Base-by-base conservation (phyloP, 768 basidiomycete species). In the Phylloporus scabripes region DNA sequence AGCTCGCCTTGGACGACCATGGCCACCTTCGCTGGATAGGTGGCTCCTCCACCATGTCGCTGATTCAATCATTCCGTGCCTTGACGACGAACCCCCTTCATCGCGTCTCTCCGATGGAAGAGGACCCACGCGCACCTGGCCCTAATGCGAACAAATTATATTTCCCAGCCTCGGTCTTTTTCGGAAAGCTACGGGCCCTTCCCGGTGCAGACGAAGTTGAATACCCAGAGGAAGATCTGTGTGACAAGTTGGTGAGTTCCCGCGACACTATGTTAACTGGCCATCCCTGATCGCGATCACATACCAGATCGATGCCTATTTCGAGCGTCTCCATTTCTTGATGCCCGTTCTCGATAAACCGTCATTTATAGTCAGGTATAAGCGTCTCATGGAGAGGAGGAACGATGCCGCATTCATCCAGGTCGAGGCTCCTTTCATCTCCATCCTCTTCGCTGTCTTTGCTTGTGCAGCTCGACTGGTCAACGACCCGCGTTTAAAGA, bases 11-110 rank as follows among this genome's bases (percentile, higher is more conserved):
- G 34, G 90, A 92, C 59, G 91, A 92, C 63, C 85, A 91, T 56
- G 90, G 90, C 28, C 88, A 91, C 66, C 82, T 88, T 78, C 81
- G 89, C 51, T 92, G 90, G 90, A 92, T 92, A 58, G 90, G 90
- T 36, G 87, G 89, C 45, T 92, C 91, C 5, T 92, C 89, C 14
- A 89, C 89, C 18, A 91, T 92, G 90, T 88, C 90, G 6, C 77
- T 92, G 57, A 90, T 92, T 42, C 89, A 92, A 62, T 90, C 88
- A 5, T 92, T 92, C 73, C 81, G 80, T 53, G 80, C 85, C 39
- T 69, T 85, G 54, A 88, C 86, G 20, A 78, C 85, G 5, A 81
- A 82, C 26, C 86, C 85, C 6, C 70, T 86, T 18, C 79, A 85
- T 61, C 85, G 86, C 50, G 79, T 86, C 49, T 91, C 88, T 7